phyloP scores from a whole-genome alignment of 306 rosid genomes.

The Corylus avellana region DNA sequence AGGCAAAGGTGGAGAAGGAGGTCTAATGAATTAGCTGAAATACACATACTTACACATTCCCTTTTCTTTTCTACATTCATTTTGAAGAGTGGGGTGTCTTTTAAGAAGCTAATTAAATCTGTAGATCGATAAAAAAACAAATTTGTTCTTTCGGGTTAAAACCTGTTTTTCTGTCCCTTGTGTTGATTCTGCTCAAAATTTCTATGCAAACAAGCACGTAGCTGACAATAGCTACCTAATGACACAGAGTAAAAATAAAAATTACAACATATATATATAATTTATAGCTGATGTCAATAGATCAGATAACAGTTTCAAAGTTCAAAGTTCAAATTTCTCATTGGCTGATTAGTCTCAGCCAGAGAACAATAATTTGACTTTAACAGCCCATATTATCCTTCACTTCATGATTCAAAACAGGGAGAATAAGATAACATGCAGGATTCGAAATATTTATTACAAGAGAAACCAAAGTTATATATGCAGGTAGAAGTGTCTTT shows the following conservation, averaged over 20 bases:
- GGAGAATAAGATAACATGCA: background rate
- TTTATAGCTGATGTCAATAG: background rate
- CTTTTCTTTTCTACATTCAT: background rate
- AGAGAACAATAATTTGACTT: background rate
- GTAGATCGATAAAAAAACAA: no score
- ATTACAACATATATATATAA: background rate
- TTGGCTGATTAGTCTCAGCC: background rate
- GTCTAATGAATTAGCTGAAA: background rate
- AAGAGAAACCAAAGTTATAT: background rate
- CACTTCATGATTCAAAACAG: background rate
- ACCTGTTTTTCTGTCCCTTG: no score
- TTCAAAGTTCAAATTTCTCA: background rate
- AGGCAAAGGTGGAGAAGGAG: background rate
- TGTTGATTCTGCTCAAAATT: no score
- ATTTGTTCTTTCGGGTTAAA: no score
- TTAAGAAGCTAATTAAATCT: no score
- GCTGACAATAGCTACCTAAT: no score
- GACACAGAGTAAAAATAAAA: no score
- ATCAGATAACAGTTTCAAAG: background rate
- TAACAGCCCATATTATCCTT: background rate
- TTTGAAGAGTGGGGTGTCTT: background rate
- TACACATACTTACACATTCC: background rate
- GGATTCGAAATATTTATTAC: background rate
- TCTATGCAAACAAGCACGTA: no score
- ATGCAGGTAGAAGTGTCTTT: background rate